phyloP scores from a whole-genome alignment of 2,329 filamentous ascomycete species.

The Monilinia fructigena region DNA sequence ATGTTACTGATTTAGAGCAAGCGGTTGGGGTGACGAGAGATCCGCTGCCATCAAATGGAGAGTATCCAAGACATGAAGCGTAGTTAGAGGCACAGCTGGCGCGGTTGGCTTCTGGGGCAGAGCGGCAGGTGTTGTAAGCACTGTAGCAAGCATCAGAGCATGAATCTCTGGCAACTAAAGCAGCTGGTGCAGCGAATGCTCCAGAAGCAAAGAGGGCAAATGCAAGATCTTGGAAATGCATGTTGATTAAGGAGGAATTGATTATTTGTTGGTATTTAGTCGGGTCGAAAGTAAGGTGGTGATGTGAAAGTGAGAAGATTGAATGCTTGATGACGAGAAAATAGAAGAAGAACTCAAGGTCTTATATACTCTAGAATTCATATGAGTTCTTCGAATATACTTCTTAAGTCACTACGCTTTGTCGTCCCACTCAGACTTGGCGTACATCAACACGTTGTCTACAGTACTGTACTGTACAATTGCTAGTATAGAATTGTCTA shows the following conservation, averaged over 20 bases:
- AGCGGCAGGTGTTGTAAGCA: neutral
- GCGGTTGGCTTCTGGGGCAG: neutral
- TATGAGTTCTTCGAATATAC: neutral
- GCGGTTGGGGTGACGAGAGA: conserved; percentile 3
- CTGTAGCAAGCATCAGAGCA: conserved; percentile 3
- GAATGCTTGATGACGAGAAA: neutral
- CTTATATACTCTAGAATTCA: neutral
- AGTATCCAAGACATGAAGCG: conserved; percentile 12
- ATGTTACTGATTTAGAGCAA: conserved; percentile 1
- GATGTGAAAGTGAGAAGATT: neutral
- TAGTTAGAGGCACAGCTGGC: neutral
- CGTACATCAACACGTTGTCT: neutral
- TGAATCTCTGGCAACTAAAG: neutral
- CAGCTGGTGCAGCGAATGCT: conserved; percentile 14
- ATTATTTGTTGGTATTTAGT: neutral
- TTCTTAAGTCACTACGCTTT: neutral
- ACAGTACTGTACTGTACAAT: too few relatives aligned
- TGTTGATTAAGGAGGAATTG: neutral
- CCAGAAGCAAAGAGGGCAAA: conserved; percentile 10
- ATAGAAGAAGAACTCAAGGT: neutral
- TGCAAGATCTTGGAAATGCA: conserved; percentile 15
- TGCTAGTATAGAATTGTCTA: neutral
- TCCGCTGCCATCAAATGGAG: neutral
- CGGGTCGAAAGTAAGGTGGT: neutral
- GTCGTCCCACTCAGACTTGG: neutral